Evolutionary conservation across 2,329 filamentous ascomycete species (phyloP), one percentile per base, ranked within the genome.

Genomic region (Ascochyta koolunga): DNA sequence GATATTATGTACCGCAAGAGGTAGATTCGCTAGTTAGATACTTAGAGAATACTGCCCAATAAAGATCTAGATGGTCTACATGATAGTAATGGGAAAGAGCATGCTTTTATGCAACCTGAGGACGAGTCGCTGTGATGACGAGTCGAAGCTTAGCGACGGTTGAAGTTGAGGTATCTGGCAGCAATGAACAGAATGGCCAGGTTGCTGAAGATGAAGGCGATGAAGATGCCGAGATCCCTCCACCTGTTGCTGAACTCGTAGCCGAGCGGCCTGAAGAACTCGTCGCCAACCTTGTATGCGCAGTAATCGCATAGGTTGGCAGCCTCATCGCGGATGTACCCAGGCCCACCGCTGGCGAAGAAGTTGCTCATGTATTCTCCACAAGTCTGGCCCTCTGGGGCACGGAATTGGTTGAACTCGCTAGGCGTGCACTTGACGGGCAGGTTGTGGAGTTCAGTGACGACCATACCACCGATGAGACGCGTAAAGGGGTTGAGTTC

Each of bases 401-500:
- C 83, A 1, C 77, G 78, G 80, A 96, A 95, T 1, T 62, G 67
- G 67, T 89, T 91, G 56, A 88, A 79, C 73, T 96, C 91, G 3
- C 54, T 29, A 0, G 78, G 32, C 1, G 70, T 77, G 74, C 91
- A 96, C 4, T 72, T 67, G 0, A 96, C 90, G 0, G 78, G 68
- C 6, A 84, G 79, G 1, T 79, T 83, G 64, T 93, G 87, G 5
- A 95, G 82, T 58, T 90, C 90, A 0, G 90, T 93, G 2, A 89
- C 87, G 15, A 93, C 85, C 80, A 92, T 91, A 50, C 90, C 90
- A 42, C 88, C 82, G 65, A 96, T 90, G 25, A 96, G 84, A 6
- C 90, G 86, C 0, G 90, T 96, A 74, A 95, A 91, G 2, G 91
- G 91, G 68, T 92, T 87, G 15, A 96, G 85, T 73, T 93, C 80